Evolutionary conservation across 202 grass and related monocot genomes (phyloP), one percentile per base, ranked within the genome.

Genomic region (Carex arenaria): DNA sequence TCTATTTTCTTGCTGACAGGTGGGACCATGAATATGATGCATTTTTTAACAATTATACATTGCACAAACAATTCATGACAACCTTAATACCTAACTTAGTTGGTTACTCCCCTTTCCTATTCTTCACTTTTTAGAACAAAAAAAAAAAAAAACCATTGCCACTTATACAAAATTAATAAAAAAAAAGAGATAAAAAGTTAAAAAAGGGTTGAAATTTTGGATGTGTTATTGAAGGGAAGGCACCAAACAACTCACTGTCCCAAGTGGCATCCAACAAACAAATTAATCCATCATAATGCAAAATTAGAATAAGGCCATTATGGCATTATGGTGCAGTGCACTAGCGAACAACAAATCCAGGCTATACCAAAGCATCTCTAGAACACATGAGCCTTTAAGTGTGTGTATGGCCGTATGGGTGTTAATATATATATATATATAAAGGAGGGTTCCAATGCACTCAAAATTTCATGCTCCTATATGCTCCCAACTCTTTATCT

Each of bases 321-420:
- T 40, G 30, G 54, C 19, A 53, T 32, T 3, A 32, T 32, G 2
- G 31, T 32, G 2, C 70, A 52, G 70, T 73, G 28, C 76, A 61
- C 75, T 18, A 60, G 75, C 51, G 61, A 79, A 61, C 75, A 79
- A 79, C 55, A 79, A 32, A 34, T 79, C 75, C 75, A 79, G 53
- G 61, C 75, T 61, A 61, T 26, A 55, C 19, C 34, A 72, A 51
- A 47, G 69, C 52, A 79, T 79, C 74, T 13, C 14, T 20, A 55
- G 51, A 26, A n/a, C 75, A 61, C 75, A 79, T 79, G 73, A 78
- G 11, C 13, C 43, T 51, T 17, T 5, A 9, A 43, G 17, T 49
- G 1, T 11, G 45, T 49, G 45, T 2, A 0, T 43, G 4, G n/a
- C n/a, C n/a, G n/a, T n/a, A n/a, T n/a, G n/a, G n/a, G n/a, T n/a